These are phyloP conservation scores for Tetrapisispora pingtungensis DNA, from an alignment of 805 yeast species.

Conservation along the genomic window DNA sequence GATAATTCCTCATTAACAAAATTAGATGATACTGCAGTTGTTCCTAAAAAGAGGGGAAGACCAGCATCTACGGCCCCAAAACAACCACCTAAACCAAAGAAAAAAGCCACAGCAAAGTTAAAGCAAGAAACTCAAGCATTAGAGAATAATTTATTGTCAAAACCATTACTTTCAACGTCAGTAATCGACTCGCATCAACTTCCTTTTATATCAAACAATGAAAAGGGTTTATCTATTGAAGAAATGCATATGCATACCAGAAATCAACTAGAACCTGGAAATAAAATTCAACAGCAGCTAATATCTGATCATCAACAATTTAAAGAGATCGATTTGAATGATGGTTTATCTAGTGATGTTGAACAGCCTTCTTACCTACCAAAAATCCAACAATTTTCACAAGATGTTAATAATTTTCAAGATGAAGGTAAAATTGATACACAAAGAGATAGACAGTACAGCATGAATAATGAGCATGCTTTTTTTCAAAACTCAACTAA, in stretches of 20 bases:
- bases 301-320: slow-evolving; percentile 8
- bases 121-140: slow-evolving; percentile 19
- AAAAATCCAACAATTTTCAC: background rate
- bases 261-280: slow-evolving; percentile 2
- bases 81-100: slow-evolving; percentile 11
- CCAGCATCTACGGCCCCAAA: slow-evolving; percentile 15
- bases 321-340: slow-evolving; percentile 28
- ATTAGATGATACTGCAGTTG: slow-evolving; percentile 3
- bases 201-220: slow-evolving; percentile 11
- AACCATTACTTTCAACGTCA: slow-evolving; percentile 19
- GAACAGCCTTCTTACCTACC: slow-evolving; percentile 17
- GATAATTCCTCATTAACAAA: background rate
- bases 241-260: slow-evolving; percentile 1
- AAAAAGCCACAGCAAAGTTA: slow-evolving; percentile 12
- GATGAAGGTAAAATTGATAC: slow-evolving; percentile 1
- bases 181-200: slow-evolving; percentile 17
- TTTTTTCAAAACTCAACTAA: slow-evolving; percentile 8
- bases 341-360: slow-evolving; percentile 30
- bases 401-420: background rate
- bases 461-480: background rate
- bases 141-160: slow-evolving; percentile 23
- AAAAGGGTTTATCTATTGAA: background rate
- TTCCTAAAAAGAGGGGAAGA: slow-evolving; percentile 27
- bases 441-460: background rate
- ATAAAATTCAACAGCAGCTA: slow-evolving; percentile 2